Conservation (phyloP, 306 rosid genomes). For the Fragaria nilgerrensis region DNA sequence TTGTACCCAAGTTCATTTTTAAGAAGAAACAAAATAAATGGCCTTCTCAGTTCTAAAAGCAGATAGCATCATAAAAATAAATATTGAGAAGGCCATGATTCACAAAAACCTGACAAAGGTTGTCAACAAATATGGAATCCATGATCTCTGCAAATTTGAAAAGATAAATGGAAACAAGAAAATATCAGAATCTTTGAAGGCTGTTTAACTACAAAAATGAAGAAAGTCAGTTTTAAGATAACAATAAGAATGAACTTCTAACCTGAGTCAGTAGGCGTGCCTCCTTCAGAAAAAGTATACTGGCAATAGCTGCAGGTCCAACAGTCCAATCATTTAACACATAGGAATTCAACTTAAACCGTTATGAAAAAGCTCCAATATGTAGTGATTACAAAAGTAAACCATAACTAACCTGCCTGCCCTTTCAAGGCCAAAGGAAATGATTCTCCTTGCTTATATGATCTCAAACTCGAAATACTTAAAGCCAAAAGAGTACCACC, state of each 20-base stretch:
- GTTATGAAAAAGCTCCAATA: background rate
- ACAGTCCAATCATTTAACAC: constrained; percentile 17
- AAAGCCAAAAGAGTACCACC: constrained; percentile 73
- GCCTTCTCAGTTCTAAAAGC: too few species aligned
- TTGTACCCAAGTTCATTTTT: background rate
- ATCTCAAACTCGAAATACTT: constrained; percentile 67
- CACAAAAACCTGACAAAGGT: constrained; percentile 72
- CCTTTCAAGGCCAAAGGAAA: constrained; percentile 67
- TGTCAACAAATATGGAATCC: constrained; percentile 37
- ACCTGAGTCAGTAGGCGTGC: constrained; percentile 51
- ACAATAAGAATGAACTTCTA: constrained; percentile 23
- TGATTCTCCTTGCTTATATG: constrained; percentile 56
- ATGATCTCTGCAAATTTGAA: constrained; percentile 57
- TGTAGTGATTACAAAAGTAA: constrained; percentile 1
- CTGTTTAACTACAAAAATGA: constrained; percentile 7
- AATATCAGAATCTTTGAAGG: constrained; percentile 29
- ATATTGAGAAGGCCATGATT: constrained; percentile 16
- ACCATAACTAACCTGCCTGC: constrained; percentile 68
- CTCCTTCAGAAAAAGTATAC: constrained; percentile 66
- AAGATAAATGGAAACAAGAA: constrained; percentile 12
- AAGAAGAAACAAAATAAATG: background rate
- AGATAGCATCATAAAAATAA: constrained; percentile 1
- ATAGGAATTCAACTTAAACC: background rate
- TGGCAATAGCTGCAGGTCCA: constrained; percentile 66
- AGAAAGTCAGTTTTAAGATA: background rate